Evolutionary conservation across 169 alveolate genomes (phyloP), one percentile per base, ranked within the genome.

Genomic region (Plasmodium inui): DNA sequence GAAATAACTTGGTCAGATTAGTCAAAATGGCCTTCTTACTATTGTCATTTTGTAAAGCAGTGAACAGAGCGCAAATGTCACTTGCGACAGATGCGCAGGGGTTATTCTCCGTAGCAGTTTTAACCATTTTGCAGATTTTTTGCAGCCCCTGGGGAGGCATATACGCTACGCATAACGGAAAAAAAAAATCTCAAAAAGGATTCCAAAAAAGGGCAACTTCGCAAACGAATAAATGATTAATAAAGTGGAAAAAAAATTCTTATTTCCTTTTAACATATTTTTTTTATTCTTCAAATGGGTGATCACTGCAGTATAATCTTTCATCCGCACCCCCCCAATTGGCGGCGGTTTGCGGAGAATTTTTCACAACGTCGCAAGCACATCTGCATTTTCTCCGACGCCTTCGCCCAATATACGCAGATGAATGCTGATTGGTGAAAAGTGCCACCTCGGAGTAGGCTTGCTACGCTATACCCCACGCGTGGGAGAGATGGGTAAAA

Each of bases 1-100:
- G 30, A 82, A 91, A 91, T 17, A 90, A 53, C 50, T 71, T 55
- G 12, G 95, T 73, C 61, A 90, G 76, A 10, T 32, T 81, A 30
- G 53, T 90, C 67, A 90, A 34, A 32, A 90, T 73, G 28, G 37
- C 50, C 72, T 90, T 90, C 84, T 82, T 90, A 30, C 84, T 81
- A 30, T 67, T 67, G 19, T 14, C 78, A 37, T 9, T 73, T 61
- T 90, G 90, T 44, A 90, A 26, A 70, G 30, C 55, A 6, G 46
- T 50, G 83, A 90, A 90, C 30, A 90, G 28, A 10, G 73, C 46
- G 30, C 95, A 90, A 10, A 90, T 90, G 46, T 90, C 84, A 39
- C 19, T 32, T 37, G 81, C 61, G 26, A 55, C 44, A 53, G 83
- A 53, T 39, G 82, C 28, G 30, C 72, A 2, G 5, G 86, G 30